Percentiles rank a stretch among this genome's conserved stretches.
phyloP scores from a whole-genome alignment of 805 yeast species.

The Jamesozyma piceae region DNA sequence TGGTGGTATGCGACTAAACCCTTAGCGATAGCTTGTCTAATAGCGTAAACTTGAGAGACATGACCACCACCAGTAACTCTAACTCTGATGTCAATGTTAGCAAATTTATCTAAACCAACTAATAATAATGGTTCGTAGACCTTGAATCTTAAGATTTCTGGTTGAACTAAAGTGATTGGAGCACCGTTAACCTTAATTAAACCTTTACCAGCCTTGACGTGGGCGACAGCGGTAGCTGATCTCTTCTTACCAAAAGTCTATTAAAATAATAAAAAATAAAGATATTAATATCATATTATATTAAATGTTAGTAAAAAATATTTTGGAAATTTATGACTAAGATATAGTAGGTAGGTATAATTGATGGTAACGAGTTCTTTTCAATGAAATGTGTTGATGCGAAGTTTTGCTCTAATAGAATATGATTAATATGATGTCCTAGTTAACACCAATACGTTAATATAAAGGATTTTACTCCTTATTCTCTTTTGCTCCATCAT shows the following conservation, averaged over 20 bases:
- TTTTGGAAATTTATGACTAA: too few relatives aligned
- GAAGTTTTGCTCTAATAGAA: too few relatives aligned
- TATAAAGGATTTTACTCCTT: too few relatives aligned
- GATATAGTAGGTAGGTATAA: too few relatives aligned
- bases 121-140: conserved; percentile 98
- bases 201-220: conserved; percentile 98
- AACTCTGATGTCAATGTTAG: conserved; percentile 96
- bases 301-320: background rate
- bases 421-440: too few relatives aligned
- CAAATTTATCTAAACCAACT: conserved; percentile 98
- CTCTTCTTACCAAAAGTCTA: conserved; percentile 99
- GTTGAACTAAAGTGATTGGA: conserved; percentile 98
- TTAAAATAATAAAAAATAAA: conserved; percentile 6
- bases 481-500: too few relatives aligned
- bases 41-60: conserved; percentile 99
- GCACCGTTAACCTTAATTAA: conserved; percentile 98
- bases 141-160: conserved; percentile 98
- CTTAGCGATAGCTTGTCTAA: conserved; percentile 99
- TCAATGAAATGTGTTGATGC: too few relatives aligned
- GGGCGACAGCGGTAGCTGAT: conserved; percentile 99
- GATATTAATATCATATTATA: background rate
- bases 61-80: conserved; percentile 99
- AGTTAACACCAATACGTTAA: too few relatives aligned
- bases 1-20: conserved; percentile 99
- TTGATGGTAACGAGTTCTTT: too few relatives aligned